phyloP scores from a whole-genome alignment of 768 basidiomycete genomes.

The Amanita rimosa region DNA sequence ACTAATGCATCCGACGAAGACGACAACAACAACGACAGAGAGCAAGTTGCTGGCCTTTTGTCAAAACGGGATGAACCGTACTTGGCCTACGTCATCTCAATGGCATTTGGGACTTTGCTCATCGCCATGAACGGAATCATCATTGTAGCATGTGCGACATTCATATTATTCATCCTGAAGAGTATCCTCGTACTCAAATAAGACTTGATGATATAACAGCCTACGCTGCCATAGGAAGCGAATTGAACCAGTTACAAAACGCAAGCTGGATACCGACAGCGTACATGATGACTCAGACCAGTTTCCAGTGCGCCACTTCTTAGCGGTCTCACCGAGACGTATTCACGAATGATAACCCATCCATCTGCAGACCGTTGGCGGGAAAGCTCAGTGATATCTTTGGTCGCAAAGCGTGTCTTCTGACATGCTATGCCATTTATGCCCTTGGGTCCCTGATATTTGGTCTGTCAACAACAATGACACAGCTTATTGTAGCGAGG shows the following conservation, averaged over 20 bases:
- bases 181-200: background rate
- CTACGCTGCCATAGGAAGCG: conserved; percentile 45
- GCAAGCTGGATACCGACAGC: conserved; percentile 60
- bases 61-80: background rate
- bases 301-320: conserved; percentile 35
- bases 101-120: conserved; percentile 37
- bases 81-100: conserved; percentile 19
- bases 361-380: conserved; percentile 45
- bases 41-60: too few species aligned
- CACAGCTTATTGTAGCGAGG: conserved; percentile 38
- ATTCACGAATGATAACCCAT: background rate
- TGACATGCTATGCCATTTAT: conserved; percentile 44
- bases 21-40: too few species aligned
- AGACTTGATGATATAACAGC: conserved; percentile 17
- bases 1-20: too few species aligned
- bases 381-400: too few species aligned
- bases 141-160: conserved; percentile 32
- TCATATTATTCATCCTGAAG: background rate
- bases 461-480: conserved; percentile 43
- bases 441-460: conserved; percentile 42
- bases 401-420: conserved; percentile 44
- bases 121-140: conserved; percentile 40
- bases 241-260: conserved; percentile 49
- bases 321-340: too few species aligned
- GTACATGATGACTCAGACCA: conserved; percentile 49